Evolutionary conservation across 75 land plant genomes (phyloP).

Genomic region (Pinus taeda): DNA sequence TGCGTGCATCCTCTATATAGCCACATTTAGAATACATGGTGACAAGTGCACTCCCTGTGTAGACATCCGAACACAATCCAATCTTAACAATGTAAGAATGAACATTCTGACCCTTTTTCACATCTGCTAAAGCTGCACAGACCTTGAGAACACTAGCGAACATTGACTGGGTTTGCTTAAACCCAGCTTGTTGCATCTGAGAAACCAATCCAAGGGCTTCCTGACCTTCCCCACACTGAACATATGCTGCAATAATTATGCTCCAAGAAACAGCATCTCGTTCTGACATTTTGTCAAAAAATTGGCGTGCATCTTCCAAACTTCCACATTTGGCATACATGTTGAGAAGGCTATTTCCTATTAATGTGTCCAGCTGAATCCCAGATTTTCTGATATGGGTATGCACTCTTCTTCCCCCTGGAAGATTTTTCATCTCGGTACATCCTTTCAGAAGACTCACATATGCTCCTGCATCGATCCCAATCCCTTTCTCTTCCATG

Average conservation of each 20-base stretch:
- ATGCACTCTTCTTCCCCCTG: slow-evolving; percentile 2
- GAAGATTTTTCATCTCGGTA: not conserved
- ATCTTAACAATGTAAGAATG: slow-evolving; percentile 9
- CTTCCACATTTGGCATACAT: slow-evolving; percentile 17
- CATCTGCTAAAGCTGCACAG: not conserved
- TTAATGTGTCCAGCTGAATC: not conserved
- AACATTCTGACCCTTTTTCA: slow-evolving; percentile 4
- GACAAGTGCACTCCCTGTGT: slow-evolving; percentile 8
- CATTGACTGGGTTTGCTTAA: not conserved
- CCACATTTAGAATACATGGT: slow-evolving; percentile 12
- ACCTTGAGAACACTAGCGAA: not conserved
- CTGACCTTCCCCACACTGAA: not conserved
- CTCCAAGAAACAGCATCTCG: slow-evolving; percentile 9
- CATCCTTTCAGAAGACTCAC: not conserved
- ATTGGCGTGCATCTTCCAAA: slow-evolving; percentile 3
- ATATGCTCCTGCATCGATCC: not conserved
- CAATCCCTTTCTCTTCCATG: not conserved
- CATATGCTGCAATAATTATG: slow-evolving; percentile 6
- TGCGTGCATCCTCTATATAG: slow-evolving; percentile 7
- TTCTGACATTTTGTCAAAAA: slow-evolving; percentile 6
- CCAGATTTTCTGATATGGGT: not conserved
- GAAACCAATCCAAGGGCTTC: not conserved
- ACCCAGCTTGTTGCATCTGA: not conserved
- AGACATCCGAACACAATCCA: not conserved
- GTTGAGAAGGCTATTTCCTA: slow-evolving; percentile 7